Evolutionary conservation across 768 basidiomycete species (phyloP).

Genomic region (Albatrellus ellisii): DNA sequence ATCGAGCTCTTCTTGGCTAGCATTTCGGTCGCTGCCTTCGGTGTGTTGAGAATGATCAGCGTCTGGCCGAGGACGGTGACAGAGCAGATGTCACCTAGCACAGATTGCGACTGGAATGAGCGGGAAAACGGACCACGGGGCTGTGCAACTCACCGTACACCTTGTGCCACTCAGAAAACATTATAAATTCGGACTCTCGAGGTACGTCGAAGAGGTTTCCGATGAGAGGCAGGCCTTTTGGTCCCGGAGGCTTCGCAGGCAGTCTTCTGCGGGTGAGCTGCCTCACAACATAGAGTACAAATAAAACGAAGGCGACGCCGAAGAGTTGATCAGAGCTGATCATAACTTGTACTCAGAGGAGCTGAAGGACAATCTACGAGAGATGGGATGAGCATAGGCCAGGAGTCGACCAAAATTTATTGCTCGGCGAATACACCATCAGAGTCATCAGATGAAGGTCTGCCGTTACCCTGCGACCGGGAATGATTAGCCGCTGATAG

Average conservation of each 20-base stretch:
- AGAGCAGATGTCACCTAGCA: constrained; percentile 15
- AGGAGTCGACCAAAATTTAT: no score
- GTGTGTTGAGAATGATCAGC: constrained; percentile 16
- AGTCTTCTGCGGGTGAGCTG: no score
- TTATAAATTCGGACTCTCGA: constrained; percentile 6
- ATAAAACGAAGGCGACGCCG: no score
- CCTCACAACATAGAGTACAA: no score
- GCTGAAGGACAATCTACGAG: no score
- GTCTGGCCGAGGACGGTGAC: constrained; percentile 15
- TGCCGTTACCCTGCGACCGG: no score
- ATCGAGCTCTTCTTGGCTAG: constrained; percentile 17
- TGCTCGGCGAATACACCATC: no score
- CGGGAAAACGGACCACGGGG: neutral
- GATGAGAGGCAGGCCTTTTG: constrained; percentile 12
- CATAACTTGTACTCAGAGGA: no score
- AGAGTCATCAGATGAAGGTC: no score
- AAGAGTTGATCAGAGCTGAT: no score
- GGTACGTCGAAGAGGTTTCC: constrained; percentile 12
- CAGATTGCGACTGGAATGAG: neutral
- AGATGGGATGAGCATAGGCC: no score
- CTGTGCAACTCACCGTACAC: constrained; percentile 6
- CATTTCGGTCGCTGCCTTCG: constrained; percentile 13
- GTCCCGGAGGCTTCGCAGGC: constrained; percentile 8
- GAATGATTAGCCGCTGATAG: no score
- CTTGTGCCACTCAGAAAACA: constrained; percentile 7